These are phyloP conservation scores for Lunularia cruciata DNA, from an alignment of 225 moss, liverwort and hornwort genomes.

Conservation along the genomic window DNA sequence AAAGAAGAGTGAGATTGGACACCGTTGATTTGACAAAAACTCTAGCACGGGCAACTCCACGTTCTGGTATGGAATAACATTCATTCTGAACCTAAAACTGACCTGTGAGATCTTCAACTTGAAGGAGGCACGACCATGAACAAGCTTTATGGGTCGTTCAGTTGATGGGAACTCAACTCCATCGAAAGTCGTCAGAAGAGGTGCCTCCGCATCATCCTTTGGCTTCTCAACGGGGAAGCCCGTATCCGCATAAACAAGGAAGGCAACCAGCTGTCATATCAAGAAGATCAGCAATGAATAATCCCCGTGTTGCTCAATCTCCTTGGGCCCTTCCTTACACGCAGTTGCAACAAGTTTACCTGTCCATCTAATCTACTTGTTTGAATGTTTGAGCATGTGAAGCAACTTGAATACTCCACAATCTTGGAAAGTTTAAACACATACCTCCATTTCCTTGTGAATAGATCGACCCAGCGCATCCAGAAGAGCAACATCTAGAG, in stretches of 20 bases:
- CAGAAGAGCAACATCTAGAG: slow-evolving; percentile 84
- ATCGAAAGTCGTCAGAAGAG: slow-evolving; percentile 90
- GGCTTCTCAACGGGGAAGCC: slow-evolving; percentile 88
- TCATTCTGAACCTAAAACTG: background rate
- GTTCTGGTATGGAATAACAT: background rate
- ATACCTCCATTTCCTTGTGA: slow-evolving; percentile 97
- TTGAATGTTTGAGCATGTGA: too few species aligned
- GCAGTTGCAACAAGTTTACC: too few species aligned
- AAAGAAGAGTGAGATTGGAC: too few species aligned
- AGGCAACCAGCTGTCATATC: slow-evolving; percentile 74
- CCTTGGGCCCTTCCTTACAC: background rate
- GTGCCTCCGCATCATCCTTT: slow-evolving; percentile 98
- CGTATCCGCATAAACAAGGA: slow-evolving; percentile 92
- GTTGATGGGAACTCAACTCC: slow-evolving; percentile 98
- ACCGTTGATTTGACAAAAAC: too few species aligned
- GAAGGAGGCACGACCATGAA: slow-evolving; percentile 94
- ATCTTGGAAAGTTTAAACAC: background rate
- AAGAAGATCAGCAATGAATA: background rate
- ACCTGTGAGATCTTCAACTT: slow-evolving; percentile 99
- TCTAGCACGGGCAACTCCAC: too few species aligned
- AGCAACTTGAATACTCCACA: background rate
- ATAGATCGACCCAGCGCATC: slow-evolving; percentile 96
- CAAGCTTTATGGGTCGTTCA: slow-evolving; percentile 90
- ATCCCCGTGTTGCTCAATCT: background rate
- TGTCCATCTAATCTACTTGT: too few species aligned